A percentile compares a stretch with the other conserved stretches of the same genome.
Conservation (phyloP, 257 asterid species). For the Echium plantagineum region DNA sequence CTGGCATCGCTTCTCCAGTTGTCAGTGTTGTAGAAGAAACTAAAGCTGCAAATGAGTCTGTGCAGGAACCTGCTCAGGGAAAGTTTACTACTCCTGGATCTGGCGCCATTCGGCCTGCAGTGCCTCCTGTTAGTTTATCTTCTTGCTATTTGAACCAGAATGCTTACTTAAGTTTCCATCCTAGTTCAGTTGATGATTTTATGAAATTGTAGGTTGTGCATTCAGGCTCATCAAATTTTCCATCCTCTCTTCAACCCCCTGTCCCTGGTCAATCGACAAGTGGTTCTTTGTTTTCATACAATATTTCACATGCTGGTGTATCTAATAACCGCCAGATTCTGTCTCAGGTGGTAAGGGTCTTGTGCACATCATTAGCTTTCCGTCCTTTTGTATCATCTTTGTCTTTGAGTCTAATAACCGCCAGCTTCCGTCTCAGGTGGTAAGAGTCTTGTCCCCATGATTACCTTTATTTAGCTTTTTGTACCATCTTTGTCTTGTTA, state of each 20-base stretch:
- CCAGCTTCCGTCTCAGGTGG: background rate
- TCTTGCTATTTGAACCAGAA: background rate
- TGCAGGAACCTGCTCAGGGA: background rate
- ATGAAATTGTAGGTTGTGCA: background rate
- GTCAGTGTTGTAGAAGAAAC: background rate
- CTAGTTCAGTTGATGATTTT: background rate
- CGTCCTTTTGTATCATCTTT: background rate
- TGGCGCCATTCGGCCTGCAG: slow-evolving; percentile 1
- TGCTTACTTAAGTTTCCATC: background rate
- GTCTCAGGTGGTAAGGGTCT: background rate
- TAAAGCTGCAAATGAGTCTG: background rate
- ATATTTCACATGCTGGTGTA: background rate
- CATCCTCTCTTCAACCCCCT: slow-evolving; percentile 5
- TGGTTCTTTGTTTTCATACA: slow-evolving; percentile 3
- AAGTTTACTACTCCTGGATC: background rate
- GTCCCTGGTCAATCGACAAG: slow-evolving; percentile 1
- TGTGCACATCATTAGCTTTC: background rate
- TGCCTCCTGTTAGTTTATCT: slow-evolving; percentile 1
- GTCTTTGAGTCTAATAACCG: background rate
- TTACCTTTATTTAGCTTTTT: background rate
- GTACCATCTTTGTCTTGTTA: background rate
- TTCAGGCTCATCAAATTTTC: slow-evolving; percentile 1
- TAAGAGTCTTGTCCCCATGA: background rate
- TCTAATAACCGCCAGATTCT: background rate
- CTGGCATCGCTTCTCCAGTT: background rate